Percentiles rank a stretch among this genome's conserved stretches.
Evolutionary conservation across 2,329 filamentous ascomycete species (phyloP).

Genomic region (Ascochyta fabae): DNA sequence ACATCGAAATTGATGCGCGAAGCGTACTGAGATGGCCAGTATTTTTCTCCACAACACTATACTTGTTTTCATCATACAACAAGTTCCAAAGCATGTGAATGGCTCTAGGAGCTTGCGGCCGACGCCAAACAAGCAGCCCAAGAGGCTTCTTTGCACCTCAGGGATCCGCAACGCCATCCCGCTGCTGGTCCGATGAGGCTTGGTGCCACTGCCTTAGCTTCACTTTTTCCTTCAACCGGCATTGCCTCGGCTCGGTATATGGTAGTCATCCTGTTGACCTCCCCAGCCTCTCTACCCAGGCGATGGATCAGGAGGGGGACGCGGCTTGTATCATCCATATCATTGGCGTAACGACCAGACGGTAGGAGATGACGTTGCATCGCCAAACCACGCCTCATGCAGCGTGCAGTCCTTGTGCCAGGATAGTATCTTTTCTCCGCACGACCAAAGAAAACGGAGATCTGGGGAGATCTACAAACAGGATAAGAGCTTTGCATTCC

Average conservation of each 20-base stretch:
- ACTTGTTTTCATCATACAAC: not conserved
- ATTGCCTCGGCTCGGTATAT: constrained; percentile 19
- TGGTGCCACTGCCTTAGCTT: constrained; percentile 17
- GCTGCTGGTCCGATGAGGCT: constrained; percentile 23
- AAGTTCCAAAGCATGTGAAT: not conserved
- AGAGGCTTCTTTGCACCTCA: constrained; percentile 13
- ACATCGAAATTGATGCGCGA: not conserved
- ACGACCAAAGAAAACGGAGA: constrained; percentile 4
- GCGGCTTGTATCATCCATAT: not conserved
- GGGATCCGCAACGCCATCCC: constrained; percentile 32
- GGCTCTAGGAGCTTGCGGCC: constrained; percentile 5
- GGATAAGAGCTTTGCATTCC: constrained; percentile 4
- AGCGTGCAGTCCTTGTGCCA: constrained; percentile 17
- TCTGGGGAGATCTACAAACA: constrained; percentile 4
- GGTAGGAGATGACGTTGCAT: constrained; percentile 15
- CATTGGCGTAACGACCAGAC: constrained; percentile 5
- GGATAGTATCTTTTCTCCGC: constrained; percentile 3
- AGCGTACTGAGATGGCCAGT: not conserved
- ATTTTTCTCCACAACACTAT: not conserved
- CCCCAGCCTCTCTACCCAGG: not conserved
- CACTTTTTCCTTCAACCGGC: constrained; percentile 12
- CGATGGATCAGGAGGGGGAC: not conserved
- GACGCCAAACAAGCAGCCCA: constrained; percentile 12
- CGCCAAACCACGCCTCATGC: constrained; percentile 12
- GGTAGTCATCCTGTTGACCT: constrained; percentile 1